Evolutionary conservation across 1,284 basidiomycete genomes (phyloP).

Genomic region (Neolentinus lepideus): DNA sequence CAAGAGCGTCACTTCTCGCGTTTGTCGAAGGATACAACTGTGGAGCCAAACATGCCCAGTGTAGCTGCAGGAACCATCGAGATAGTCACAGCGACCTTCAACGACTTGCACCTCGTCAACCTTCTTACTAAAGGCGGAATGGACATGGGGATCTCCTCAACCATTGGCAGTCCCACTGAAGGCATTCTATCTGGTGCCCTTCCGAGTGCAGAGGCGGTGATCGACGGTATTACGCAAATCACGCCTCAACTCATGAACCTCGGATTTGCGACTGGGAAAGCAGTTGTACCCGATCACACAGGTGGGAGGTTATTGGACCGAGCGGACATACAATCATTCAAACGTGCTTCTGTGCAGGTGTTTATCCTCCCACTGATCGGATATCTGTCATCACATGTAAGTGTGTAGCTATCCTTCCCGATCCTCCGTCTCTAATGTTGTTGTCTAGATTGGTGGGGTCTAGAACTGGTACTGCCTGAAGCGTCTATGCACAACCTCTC

Average conservation of each 20-base stretch:
- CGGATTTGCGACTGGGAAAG: slow-evolving; percentile 66
- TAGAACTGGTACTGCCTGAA: slow-evolving; percentile 66
- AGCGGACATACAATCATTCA: not conserved
- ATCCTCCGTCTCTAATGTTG: slow-evolving; percentile 2
- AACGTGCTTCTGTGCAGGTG: slow-evolving; percentile 25
- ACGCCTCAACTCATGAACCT: slow-evolving; percentile 72
- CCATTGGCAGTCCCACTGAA: slow-evolving; percentile 31
- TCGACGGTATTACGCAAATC: slow-evolving; percentile 59
- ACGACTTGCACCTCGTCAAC: slow-evolving; percentile 52
- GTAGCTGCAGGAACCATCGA: slow-evolving; percentile 38
- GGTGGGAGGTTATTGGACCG: slow-evolving; percentile 24
- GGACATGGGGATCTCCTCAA: slow-evolving; percentile 54
- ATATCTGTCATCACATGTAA: slow-evolving; percentile 74
- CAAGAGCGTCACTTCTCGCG: slow-evolving; percentile 42
- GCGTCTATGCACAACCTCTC: slow-evolving; percentile 54
- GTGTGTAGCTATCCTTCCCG: slow-evolving; percentile 13
- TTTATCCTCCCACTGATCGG: slow-evolving; percentile 68
- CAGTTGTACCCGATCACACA: slow-evolving; percentile 60
- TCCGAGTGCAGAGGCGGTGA: slow-evolving; percentile 64
- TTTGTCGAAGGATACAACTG: slow-evolving; percentile 22
- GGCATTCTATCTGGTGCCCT: slow-evolving; percentile 66
- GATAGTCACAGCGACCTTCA: slow-evolving; percentile 40
- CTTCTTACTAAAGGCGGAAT: slow-evolving; percentile 37
- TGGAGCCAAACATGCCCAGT: not conserved
- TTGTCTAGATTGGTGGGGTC: slow-evolving; percentile 73